Base-by-base conservation (phyloP, 2,329 filamentous ascomycete genomes). In the Gaeumannomyces tritici region DNA sequence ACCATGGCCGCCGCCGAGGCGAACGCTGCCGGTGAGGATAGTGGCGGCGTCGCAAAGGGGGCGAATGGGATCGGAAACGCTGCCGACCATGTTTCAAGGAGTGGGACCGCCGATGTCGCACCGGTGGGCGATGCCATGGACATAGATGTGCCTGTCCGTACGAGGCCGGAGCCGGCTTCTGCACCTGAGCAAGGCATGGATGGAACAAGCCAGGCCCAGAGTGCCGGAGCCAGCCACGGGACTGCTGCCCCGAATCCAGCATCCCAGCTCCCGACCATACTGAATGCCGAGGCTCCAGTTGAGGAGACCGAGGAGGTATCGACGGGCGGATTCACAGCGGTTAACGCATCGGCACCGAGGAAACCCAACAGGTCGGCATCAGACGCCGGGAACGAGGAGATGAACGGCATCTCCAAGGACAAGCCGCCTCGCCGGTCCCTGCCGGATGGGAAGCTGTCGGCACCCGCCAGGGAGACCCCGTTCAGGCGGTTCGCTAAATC, bases 251-350 rank as follows among this genome's bases (percentile, higher is more conserved):
- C 35, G 15, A 42, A 42, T 18, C 18, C 35, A 42, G 15, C 35
- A 6, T 24, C 42, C 9, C 42, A n/a, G 42, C 42, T 24, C 42
- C 18, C 58, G 5, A 15, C 58, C 31, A n/a, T 51, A 51, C 33
- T 13, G 35, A 28, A 31, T 13, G 47, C 51, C 33, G 58, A 60
- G 15, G 33, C 21, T 7, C 58, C 58, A 21, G 24, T 15, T 27
- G 58, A 60, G 35, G 31, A 55, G 9, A 18, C 59, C 13, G 58
- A 35, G n/a, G 58, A 28, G 5, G 42, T 28, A 6, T 27, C 54
- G n/a, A 63, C 57, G 26, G 64, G 67, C 54, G 64, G 67, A 2
- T 70, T 70, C 59, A 68, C 66, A 1, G 59, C 70, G 1, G 66
- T 69, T 26, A 70, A 71, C 61, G 58, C 61, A 8, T 60, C 59